Percentiles rank a stretch among this genome's conserved stretches.
phyloP scores from a whole-genome alignment of 768 basidiomycete genomes.

The Rickenella mellea region DNA sequence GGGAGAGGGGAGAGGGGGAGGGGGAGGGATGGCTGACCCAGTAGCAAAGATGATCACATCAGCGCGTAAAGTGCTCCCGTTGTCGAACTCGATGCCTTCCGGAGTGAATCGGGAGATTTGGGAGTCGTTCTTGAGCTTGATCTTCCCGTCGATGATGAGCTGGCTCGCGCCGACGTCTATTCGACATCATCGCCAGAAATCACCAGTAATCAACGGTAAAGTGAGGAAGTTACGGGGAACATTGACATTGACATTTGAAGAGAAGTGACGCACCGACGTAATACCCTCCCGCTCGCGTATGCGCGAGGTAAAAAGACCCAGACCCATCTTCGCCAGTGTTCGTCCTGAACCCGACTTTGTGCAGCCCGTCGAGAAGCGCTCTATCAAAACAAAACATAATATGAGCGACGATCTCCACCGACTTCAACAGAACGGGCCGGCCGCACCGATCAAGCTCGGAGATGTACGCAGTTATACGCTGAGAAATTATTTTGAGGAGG shows the following conservation, averaged over 20 bases:
- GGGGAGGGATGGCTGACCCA: conserved; percentile 31
- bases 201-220: too few relatives aligned
- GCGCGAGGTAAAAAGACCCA: conserved; percentile 22
- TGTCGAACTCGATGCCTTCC: conserved; percentile 34
- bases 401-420: conserved; percentile 2
- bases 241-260: not conserved
- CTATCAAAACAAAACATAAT: conserved; percentile 17
- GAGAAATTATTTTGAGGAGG: conserved; percentile 17
- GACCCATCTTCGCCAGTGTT: conserved; percentile 28
- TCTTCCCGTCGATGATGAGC: conserved; percentile 55
- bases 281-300: conserved; percentile 25
- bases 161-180: conserved; percentile 53
- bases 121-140: conserved; percentile 59
- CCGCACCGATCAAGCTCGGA: conserved; percentile 20
- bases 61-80: conserved; percentile 35
- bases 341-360: conserved; percentile 25
- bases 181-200: not conserved
- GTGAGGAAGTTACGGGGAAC: too few relatives aligned
- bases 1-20: too few relatives aligned
- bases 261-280: conserved; percentile 26
- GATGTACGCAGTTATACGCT: conserved; percentile 22
- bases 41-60: conserved; percentile 55
- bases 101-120: conserved; percentile 36
- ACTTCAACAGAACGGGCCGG: conserved; percentile 1
- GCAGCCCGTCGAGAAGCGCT: conserved; percentile 28